A percentile compares a stretch with the other conserved stretches of the same genome.
Evolutionary conservation across 768 basidiomycete genomes (phyloP).

Genomic region (Russula lepida): DNA sequence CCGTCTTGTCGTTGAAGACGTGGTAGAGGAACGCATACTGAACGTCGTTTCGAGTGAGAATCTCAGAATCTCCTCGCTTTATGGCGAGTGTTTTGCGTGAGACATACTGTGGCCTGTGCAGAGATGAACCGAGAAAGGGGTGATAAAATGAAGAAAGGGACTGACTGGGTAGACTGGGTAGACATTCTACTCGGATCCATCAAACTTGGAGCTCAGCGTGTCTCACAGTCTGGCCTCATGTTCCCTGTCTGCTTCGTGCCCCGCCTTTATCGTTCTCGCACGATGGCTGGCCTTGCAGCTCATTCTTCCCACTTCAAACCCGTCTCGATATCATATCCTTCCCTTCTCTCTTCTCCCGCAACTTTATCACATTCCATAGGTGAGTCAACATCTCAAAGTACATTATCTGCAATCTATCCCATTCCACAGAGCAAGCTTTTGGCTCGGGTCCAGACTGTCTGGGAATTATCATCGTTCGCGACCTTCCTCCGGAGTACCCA

Average conservation of each 20-base stretch:
- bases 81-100: conserved; percentile 60
- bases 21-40: conserved; percentile 78
- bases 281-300: conserved; percentile 6
- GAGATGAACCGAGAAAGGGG: conserved; percentile 48
- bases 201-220: background rate
- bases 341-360: conserved; percentile 44
- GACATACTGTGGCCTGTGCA: conserved; percentile 32
- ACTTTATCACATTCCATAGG: conserved; percentile 56
- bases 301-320: conserved; percentile 35
- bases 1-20: conserved; percentile 63
- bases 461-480: conserved; percentile 75
- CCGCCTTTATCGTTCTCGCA: conserved; percentile 10
- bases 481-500: conserved; percentile 63
- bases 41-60: conserved; percentile 74
- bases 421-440: conserved; percentile 62
- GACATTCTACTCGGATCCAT: conserved; percentile 17
- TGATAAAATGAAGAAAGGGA: conserved; percentile 26
- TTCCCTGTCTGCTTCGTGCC: conserved; percentile 2
- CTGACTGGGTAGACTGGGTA: conserved; percentile 22
- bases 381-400: conserved; percentile 21
- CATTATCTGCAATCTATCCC: background rate
- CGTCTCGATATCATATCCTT: conserved; percentile 54
- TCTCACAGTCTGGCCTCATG: background rate
- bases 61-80: conserved; percentile 76
- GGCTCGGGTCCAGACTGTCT: conserved; percentile 68